Percentiles rank a stretch among this genome's conserved stretches.
Conservation (phyloP, 192 early-diverging fungal species). For the Coemansia sp. region DNA sequence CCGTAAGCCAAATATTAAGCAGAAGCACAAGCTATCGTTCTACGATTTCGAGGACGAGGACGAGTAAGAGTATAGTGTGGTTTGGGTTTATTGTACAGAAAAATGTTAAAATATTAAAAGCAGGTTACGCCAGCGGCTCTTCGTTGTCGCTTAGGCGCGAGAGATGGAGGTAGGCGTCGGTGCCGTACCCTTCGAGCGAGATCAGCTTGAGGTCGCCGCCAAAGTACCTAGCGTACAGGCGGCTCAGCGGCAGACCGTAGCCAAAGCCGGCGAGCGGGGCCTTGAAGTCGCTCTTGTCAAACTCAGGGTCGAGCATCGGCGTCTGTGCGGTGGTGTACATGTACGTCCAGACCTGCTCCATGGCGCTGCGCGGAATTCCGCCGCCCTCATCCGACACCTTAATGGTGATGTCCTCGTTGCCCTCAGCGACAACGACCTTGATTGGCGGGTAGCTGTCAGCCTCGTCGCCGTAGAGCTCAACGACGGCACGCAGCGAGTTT, state of each 20-base stretch:
- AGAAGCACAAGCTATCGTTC: constrained; percentile 22
- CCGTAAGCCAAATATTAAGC: constrained; percentile 21
- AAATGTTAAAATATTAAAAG: constrained; percentile 4
- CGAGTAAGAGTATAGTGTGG: neutral
- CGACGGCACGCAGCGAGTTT: constrained; percentile 92
- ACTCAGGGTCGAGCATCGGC: constrained; percentile 66
- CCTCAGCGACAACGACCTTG: constrained; percentile 86
- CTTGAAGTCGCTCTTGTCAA: constrained; percentile 73
- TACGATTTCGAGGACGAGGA: constrained; percentile 43
- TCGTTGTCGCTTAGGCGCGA: constrained; percentile 85
- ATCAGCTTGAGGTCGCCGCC: constrained; percentile 92
- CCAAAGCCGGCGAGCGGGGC: constrained; percentile 87
- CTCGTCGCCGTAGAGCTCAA: constrained; percentile 85
- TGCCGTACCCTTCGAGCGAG: constrained; percentile 93
- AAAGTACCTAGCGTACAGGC: constrained; percentile 90
- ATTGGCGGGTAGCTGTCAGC: constrained; percentile 88
- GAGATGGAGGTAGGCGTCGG: constrained; percentile 93
- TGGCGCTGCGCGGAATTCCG: constrained; percentile 84
- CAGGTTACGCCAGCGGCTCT: constrained; percentile 70
- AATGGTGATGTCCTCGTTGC: constrained; percentile 92
- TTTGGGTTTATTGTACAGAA: neutral
- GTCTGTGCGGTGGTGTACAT: constrained; percentile 83
- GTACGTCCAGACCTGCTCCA: constrained; percentile 92
- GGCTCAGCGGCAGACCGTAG: constrained; percentile 89
- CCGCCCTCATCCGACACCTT: constrained; percentile 96